Base-by-base conservation (phyloP, 495 filamentous ascomycete genomes). In the Neurospora sp. region DNA sequence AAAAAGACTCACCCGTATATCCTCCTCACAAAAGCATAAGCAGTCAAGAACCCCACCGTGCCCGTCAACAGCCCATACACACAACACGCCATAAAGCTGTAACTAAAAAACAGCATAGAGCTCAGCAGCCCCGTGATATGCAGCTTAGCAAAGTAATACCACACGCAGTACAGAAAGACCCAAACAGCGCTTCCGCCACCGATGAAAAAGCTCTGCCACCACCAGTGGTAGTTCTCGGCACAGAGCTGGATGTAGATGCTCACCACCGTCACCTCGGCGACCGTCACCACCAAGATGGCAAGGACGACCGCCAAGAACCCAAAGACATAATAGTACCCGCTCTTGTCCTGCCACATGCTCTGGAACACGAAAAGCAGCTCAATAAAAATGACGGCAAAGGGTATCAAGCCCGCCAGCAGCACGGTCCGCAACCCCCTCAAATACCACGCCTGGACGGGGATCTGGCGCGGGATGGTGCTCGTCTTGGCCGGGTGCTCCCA, bases 401-500 rank as follows among this genome's bases (percentile, higher is more conserved):
- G 94, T 27, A 96, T 88, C n/a, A 95, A 77, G 1, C 95, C 95
- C 1, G 93, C 93, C 14, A 97, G 80, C 18, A 96, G 79, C 7
- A 91, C 86, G 2, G 90, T 87, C 44, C 90, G 86, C 5, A 89
- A 76, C 69, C 83, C 87, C 72, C 86, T 88, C 71, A 90, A 86
- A 77, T 96, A 94, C 95, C 95, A 97, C 3, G 92, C 85, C 79
- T 95, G 93, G 10, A 80, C 80, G 6, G 95, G 94, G 12, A 97
- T 88, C 79, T 92, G 93, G 3, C 95, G 89, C 18, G 93, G 82
- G 49, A 93, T 88, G 20, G 85, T 84, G 71, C 88, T 90, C 9
- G 94, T 94, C 80, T 95, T 95, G 75, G 94, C 93, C 5, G 95
- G 95, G 80, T 96, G 93, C 72, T 93, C 92, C 92, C 93, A 98